Base-by-base conservation (phyloP, 2,329 filamentous ascomycete genomes). In the Fusarium burgessii region DNA sequence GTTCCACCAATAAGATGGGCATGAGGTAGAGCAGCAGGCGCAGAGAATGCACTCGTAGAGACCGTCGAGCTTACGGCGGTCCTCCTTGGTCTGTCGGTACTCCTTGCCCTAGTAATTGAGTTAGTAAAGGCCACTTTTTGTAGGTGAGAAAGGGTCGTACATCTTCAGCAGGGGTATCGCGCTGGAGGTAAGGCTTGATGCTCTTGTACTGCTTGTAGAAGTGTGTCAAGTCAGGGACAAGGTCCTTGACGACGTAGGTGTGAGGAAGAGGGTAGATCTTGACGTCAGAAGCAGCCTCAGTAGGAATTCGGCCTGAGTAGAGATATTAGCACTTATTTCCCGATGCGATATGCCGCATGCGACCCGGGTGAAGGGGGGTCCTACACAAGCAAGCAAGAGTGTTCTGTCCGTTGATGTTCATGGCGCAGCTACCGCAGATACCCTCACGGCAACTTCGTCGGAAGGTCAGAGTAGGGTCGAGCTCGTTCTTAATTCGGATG, bases 121-220 rank as follows among this genome's bases (percentile, higher is more conserved):
- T 74, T 27, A 76, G 62, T 58, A 43, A 41, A 40, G 13, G 15
- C 23, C 20, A 41, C 20, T 17, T 41, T 56, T 18, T 58, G 50
- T 25, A 27, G 7, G 49, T 55, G 6, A 61, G 52, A 66, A 38
- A 27, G 38, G 41, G 42, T 46, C 52, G 81, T 88, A 97, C 93
- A 80, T 98, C 93, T 75, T 91, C 89, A 45, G 93, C 86, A 59
- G 93, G 92, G 32, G 93, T 96, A 72, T 95, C 92, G 79, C 94
- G 90, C 87, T 98, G 96, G 58, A 99, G 91, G 83, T 97, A 99
- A 45, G 96, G 96, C 91, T 98, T 97, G 85, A 99, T 98, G 18
- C 95, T 98, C 86, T 98, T 97, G 90, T 99, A 99, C 88, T 99
- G 96, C 89, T 98, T 98, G 90, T 99, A 99, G 87, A 99, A 98